Evolutionary conservation across 2,329 filamentous ascomycete species (phyloP).

Genomic region (Amauroascus niger): DNA sequence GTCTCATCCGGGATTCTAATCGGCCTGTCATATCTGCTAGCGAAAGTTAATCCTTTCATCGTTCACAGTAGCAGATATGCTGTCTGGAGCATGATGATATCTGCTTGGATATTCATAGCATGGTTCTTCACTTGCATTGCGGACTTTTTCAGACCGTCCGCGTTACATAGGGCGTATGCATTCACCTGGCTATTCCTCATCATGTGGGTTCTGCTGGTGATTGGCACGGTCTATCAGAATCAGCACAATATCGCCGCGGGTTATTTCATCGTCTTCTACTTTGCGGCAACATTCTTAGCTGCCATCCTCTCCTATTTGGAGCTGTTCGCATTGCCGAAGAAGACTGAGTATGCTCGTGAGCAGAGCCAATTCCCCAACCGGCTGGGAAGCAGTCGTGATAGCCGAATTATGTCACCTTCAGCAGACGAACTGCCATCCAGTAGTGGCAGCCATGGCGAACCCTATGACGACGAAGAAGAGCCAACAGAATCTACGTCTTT

Average conservation of each 20-base stretch:
- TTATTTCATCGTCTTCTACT: slow-evolving; percentile 74
- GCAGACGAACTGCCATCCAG: slow-evolving; percentile 30
- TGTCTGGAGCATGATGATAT: slow-evolving; percentile 80
- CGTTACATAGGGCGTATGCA: slow-evolving; percentile 70
- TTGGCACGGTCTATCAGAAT: slow-evolving; percentile 65
- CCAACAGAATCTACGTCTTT: slow-evolving; percentile 49
- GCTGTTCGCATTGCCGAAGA: slow-evolving; percentile 64
- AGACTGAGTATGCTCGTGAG: slow-evolving; percentile 56
- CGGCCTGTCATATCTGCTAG: slow-evolving; percentile 62
- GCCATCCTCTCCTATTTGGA: slow-evolving; percentile 69
- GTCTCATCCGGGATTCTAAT: slow-evolving; percentile 60
- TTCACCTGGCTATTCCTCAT: slow-evolving; percentile 75
- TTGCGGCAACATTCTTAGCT: slow-evolving; percentile 64
- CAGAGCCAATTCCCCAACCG: slow-evolving; percentile 36
- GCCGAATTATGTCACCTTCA: slow-evolving; percentile 36
- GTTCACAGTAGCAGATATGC: slow-evolving; percentile 82
- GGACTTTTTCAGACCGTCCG: slow-evolving; percentile 71
- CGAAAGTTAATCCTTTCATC: slow-evolving; percentile 79
- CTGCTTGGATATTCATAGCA: slow-evolving; percentile 66
- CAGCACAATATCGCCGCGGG: slow-evolving; percentile 62
- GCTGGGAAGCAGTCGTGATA: slow-evolving; percentile 27
- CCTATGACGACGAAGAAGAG: slow-evolving; percentile 32
- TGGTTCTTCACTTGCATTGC: slow-evolving; percentile 77
- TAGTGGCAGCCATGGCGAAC: slow-evolving; percentile 21
- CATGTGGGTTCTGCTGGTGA: slow-evolving; percentile 63